Percentiles rank a stretch among this genome's conserved stretches.
These are phyloP conservation scores for Globisporangium heterothallicum DNA, from an alignment of 352 stramenopile genomes.

Conservation along the genomic window DNA sequence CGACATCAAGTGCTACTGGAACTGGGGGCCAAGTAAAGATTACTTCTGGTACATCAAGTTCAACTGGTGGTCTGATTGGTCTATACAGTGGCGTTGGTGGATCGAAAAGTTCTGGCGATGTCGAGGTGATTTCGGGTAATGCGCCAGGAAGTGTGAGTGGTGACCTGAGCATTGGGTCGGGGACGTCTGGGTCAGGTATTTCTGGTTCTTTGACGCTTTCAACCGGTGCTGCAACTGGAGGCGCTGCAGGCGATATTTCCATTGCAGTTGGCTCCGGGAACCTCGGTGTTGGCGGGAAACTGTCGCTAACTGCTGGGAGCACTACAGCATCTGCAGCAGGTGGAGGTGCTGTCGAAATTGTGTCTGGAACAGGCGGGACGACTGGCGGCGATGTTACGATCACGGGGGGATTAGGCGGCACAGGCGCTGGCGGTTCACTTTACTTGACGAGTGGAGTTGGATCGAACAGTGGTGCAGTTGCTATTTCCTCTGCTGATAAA, in stretches of 20 bases:
- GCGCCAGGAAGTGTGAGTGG: slow-evolving; percentile 39
- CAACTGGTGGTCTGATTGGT: slow-evolving; percentile 31
- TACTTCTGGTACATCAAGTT: slow-evolving; percentile 27
- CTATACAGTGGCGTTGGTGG: slow-evolving; percentile 29
- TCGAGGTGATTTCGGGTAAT: slow-evolving; percentile 32
- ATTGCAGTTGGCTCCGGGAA: slow-evolving; percentile 37
- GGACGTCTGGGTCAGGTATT: slow-evolving; percentile 34
- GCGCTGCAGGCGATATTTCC: slow-evolving; percentile 38
- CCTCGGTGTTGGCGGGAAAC: slow-evolving; percentile 29
- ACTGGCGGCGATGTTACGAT: slow-evolving; percentile 22
- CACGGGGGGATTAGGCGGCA: slow-evolving; percentile 2
- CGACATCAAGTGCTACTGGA: slow-evolving; percentile 15
- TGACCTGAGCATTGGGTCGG: slow-evolving; percentile 34
- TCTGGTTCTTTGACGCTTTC: slow-evolving; percentile 41
- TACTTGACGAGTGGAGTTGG: slow-evolving; percentile 30
- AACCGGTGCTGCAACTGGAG: slow-evolving; percentile 36
- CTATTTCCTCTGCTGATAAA: slow-evolving; percentile 27
- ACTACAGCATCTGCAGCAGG: slow-evolving; percentile 17
- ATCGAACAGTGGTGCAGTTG: slow-evolving; percentile 26
- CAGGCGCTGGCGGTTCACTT: slow-evolving; percentile 29
- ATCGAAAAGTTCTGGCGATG: slow-evolving; percentile 36
- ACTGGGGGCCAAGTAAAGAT: slow-evolving; percentile 33
- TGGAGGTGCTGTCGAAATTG: slow-evolving; percentile 23
- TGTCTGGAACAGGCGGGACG: slow-evolving; percentile 26
- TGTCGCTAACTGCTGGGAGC: slow-evolving; percentile 30